phyloP scores from a whole-genome alignment of 2,329 filamentous ascomycete genomes.

The Rhynchosporium secalis region DNA sequence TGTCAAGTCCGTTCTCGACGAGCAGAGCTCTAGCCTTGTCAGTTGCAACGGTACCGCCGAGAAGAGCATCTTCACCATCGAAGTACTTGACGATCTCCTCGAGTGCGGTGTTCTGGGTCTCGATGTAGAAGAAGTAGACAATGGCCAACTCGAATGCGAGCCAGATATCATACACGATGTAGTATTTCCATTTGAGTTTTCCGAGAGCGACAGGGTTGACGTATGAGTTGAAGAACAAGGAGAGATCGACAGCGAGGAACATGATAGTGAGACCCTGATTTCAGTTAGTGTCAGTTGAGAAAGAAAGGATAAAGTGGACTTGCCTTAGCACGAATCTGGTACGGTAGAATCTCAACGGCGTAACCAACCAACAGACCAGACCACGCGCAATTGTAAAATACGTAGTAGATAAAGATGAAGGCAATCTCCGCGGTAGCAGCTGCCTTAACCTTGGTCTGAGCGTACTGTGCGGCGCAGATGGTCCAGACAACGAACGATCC shows the following conservation, averaged over 20 bases:
- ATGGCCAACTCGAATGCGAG: conserved; percentile 34
- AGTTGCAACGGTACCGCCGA: conserved; percentile 32
- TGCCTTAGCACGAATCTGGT: conserved; percentile 36
- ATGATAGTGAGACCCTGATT: conserved; percentile 43
- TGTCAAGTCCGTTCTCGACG: conserved; percentile 23
- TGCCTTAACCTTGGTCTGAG: conserved; percentile 17
- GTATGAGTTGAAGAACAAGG: conserved; percentile 48
- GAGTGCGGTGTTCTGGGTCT: conserved; percentile 46
- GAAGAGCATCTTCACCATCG: conserved; percentile 45
- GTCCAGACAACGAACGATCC: conserved; percentile 31
- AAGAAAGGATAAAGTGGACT: background rate
- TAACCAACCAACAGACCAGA: conserved; percentile 36
- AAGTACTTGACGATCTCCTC: conserved; percentile 49
- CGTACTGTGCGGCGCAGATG: conserved; percentile 28
- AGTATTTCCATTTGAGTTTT: conserved; percentile 45
- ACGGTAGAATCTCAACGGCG: conserved; percentile 37
- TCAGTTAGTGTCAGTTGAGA: conserved; percentile 1
- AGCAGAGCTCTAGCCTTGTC: conserved; percentile 28
- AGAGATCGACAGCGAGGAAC: conserved; percentile 47
- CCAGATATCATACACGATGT: conserved; percentile 45
- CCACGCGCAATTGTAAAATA: conserved; percentile 44
- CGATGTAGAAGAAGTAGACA: conserved; percentile 42
- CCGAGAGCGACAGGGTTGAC: conserved; percentile 47
- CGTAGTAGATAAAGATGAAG: conserved; percentile 52
- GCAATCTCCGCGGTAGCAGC: conserved; percentile 39